Percentiles rank a stretch among this genome's conserved stretches.
Evolutionary conservation across 108 stramenopile genomes (phyloP).

Genomic region (Ochromonas danica): DNA sequence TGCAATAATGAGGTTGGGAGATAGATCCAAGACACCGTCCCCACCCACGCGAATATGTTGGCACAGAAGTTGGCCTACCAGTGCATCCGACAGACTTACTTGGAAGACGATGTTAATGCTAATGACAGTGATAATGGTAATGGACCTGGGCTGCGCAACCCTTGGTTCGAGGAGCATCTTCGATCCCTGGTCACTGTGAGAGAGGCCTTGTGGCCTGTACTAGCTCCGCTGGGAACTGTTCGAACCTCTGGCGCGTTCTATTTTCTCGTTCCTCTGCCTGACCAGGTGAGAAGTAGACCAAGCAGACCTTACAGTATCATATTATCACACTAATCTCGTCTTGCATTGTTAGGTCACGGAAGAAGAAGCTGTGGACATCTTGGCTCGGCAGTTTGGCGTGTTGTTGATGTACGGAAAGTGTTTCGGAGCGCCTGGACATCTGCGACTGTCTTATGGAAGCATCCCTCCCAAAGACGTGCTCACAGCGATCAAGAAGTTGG

Average conservation of each 20-base stretch:
- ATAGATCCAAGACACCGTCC: background rate
- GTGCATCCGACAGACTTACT: background rate
- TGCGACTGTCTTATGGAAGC: slow-evolving; percentile 11
- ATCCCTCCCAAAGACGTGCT: background rate
- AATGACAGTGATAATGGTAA: too few relatives aligned
- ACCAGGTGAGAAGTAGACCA: too few relatives aligned
- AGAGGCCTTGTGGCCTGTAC: slow-evolving; percentile 66
- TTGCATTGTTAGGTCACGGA: background rate
- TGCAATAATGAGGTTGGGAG: background rate
- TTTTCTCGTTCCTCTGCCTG: slow-evolving; percentile 77
- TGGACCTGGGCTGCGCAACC: slow-evolving; percentile 19
- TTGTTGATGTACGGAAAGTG: slow-evolving; percentile 5
- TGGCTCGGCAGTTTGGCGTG: background rate
- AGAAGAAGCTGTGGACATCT: slow-evolving; percentile 13
- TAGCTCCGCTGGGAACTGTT: slow-evolving; percentile 59
- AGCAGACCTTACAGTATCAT: too few relatives aligned
- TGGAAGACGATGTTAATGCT: too few relatives aligned
- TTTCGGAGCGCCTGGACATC: background rate
- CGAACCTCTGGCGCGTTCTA: slow-evolving; percentile 89
- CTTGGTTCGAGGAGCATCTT: slow-evolving; percentile 72
- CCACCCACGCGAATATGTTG: background rate
- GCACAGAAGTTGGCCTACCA: background rate
- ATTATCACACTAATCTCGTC: too few relatives aligned
- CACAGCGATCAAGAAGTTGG: background rate
- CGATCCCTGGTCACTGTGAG: slow-evolving; percentile 66